Percentiles rank a stretch among this genome's conserved stretches.
Evolutionary conservation across 2,329 filamentous ascomycete species (phyloP).

Genomic region (Stagonosporopsis rhizophila): DNA sequence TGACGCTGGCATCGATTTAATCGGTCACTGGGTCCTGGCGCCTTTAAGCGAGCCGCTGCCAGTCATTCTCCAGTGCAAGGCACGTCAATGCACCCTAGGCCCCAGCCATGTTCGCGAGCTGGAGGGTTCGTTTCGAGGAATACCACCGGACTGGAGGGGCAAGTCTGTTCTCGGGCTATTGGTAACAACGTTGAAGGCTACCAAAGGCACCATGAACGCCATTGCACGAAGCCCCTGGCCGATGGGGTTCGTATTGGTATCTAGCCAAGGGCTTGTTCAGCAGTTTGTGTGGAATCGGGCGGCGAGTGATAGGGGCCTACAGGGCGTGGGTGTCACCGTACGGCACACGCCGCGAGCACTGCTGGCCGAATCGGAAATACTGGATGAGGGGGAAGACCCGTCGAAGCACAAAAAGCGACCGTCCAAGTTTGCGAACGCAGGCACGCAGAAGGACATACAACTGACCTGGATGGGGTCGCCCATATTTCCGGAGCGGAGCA

Average conservation of each 20-base stretch:
- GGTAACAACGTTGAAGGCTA: constrained; percentile 72
- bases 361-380: constrained; percentile 13
- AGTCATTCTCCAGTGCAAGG: constrained; percentile 74
- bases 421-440: constrained; percentile 26
- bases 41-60: constrained; percentile 46
- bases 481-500: constrained; percentile 39
- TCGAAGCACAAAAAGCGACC: constrained; percentile 4
- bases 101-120: constrained; percentile 75
- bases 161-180: constrained; percentile 71
- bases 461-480: constrained; percentile 49
- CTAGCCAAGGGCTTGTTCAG: constrained; percentile 62
- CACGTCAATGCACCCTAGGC: constrained; percentile 54
- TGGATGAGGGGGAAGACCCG: constrained; percentile 15
- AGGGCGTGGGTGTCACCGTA: constrained; percentile 56
- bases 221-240: constrained; percentile 72
- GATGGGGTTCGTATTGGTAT: constrained; percentile 73
- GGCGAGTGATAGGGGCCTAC: constrained; percentile 68
- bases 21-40: constrained; percentile 71
- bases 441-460: constrained; percentile 43
- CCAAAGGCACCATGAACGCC: constrained; percentile 78
- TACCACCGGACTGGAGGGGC: constrained; percentile 75
- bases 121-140: constrained; percentile 77
- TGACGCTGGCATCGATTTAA: constrained; percentile 76
- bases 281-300: constrained; percentile 77
- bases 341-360: constrained; percentile 38